phyloP scores from a whole-genome alignment of 768 basidiomycete species.

The Coprinopsis cinerea region DNA sequence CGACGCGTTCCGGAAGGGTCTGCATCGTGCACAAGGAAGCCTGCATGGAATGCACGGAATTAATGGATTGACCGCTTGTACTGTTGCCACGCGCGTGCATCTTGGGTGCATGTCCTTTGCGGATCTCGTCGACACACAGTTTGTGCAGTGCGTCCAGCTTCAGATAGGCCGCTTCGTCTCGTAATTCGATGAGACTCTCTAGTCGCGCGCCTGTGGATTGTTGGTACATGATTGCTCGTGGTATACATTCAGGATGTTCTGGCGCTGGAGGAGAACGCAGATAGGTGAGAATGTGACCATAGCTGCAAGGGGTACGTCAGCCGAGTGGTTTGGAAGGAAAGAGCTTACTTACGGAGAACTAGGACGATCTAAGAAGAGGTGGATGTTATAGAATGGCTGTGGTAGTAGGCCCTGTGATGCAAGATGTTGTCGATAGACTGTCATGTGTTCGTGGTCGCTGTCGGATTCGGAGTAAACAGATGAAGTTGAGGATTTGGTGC shows the following conservation, averaged over 20 bases:
- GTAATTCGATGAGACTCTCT: constrained; percentile 65
- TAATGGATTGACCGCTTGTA: constrained; percentile 20
- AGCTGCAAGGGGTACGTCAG: constrained; percentile 35
- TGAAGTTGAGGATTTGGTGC: constrained; percentile 35
- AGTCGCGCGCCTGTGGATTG: constrained; percentile 45
- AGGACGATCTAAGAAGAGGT: constrained; percentile 75
- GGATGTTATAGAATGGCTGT: constrained; percentile 42
- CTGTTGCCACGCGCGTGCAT: constrained; percentile 37
- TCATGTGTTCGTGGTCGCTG: constrained; percentile 41
- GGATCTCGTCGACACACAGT: constrained; percentile 59
- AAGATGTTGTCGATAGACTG: constrained; percentile 58
- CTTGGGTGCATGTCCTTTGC: constrained; percentile 38
- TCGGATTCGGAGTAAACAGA: constrained; percentile 47
- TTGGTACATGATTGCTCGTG: constrained; percentile 44
- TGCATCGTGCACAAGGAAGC: constrained; percentile 56
- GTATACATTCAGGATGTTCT: constrained; percentile 48
- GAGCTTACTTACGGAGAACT: constrained; percentile 70
- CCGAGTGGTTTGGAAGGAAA: neutral
- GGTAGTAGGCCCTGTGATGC: constrained; percentile 50
- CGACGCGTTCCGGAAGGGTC: constrained; percentile 51
- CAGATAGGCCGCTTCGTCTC: constrained; percentile 77
- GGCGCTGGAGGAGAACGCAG: constrained; percentile 51
- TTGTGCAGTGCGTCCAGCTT: constrained; percentile 57
- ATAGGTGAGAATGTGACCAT: constrained; percentile 64
- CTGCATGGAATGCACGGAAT: constrained; percentile 40